Percentiles rank a stretch among this genome's conserved stretches.
phyloP scores from a whole-genome alignment of 2,329 filamentous ascomycete species.

The Exophiala phaeomuriformis region DNA sequence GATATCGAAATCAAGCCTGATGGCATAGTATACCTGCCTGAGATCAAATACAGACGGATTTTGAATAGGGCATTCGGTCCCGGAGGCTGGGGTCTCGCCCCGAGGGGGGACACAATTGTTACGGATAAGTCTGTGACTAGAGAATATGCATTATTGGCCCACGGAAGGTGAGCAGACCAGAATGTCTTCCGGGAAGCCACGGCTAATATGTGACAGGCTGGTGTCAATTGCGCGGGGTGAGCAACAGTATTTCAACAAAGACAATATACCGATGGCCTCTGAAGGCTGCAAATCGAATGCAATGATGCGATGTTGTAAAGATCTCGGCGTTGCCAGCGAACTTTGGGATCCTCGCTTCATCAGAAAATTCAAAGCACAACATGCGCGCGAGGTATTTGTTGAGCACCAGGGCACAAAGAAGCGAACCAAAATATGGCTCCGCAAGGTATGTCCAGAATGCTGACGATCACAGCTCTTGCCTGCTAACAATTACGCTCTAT shows the following conservation, averaged over 20 bases:
- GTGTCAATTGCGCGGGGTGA: slow-evolving; percentile 90
- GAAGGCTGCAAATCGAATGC: slow-evolving; percentile 98
- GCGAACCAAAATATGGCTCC: slow-evolving; percentile 77
- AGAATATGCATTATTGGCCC: slow-evolving; percentile 85
- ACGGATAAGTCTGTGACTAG: slow-evolving; percentile 74
- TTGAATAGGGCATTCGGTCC: slow-evolving; percentile 88
- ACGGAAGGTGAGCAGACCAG: slow-evolving; percentile 61
- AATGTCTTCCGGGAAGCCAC: neutral
- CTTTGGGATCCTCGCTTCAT: slow-evolving; percentile 95
- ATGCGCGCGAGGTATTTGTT: slow-evolving; percentile 76
- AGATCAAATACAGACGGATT: slow-evolving; percentile 94
- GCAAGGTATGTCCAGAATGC: slow-evolving; percentile 47
- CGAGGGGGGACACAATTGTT: slow-evolving; percentile 74
- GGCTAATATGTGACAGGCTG: slow-evolving; percentile 50
- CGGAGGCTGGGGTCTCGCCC: slow-evolving; percentile 90
- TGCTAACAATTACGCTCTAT: neutral
- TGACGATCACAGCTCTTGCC: neutral
- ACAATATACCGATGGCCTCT: slow-evolving; percentile 85
- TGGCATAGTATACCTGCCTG: slow-evolving; percentile 89
- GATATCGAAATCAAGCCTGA: slow-evolving; percentile 98
- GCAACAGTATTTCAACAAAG: slow-evolving; percentile 83
- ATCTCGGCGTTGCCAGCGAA: slow-evolving; percentile 87
- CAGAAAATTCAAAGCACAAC: slow-evolving; percentile 66
- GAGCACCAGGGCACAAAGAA: slow-evolving; percentile 84
- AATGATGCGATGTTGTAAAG: slow-evolving; percentile 96